A percentile compares a stretch with the other conserved stretches of the same genome.
Conservation (phyloP, 2,329 filamentous ascomycete genomes). For the Chrysoporthe austroafricana region DNA sequence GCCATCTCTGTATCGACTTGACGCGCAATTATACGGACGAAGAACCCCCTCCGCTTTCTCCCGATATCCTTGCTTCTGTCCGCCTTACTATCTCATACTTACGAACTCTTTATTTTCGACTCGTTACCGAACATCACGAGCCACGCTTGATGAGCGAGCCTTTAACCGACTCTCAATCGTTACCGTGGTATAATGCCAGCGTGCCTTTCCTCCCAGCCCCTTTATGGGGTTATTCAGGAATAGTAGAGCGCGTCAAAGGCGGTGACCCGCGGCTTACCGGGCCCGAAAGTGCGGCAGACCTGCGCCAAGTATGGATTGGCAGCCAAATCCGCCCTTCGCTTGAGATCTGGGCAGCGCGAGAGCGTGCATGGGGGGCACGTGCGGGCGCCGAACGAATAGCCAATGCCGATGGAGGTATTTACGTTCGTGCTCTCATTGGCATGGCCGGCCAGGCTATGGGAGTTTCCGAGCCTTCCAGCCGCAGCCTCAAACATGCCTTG, state of each 20-base stretch:
- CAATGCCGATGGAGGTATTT: not conserved
- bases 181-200: slow-evolving; percentile 17
- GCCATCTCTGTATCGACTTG: slow-evolving; percentile 17
- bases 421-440: not conserved
- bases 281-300: not conserved
- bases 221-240: not conserved
- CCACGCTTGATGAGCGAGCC: slow-evolving; percentile 15
- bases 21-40: not conserved
- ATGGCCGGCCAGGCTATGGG: not conserved
- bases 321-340: not conserved
- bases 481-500: not conserved
- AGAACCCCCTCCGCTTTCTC: not conserved
- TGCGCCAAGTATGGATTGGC: slow-evolving; percentile 3
- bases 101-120: slow-evolving; percentile 14
- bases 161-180: not conserved
- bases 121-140: not conserved
- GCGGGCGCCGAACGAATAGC: not conserved
- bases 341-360: not conserved
- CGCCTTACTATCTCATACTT: slow-evolving; percentile 6
- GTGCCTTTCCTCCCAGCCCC: slow-evolving; percentile 5
- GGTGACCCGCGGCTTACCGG: slow-evolving; percentile 1
- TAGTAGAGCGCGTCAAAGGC: not conserved
- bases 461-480: not conserved
- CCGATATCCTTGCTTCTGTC: not conserved
- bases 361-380: not conserved